Conservation (phyloP, 2,329 filamentous ascomycete species). For the Xylaria sp. region DNA sequence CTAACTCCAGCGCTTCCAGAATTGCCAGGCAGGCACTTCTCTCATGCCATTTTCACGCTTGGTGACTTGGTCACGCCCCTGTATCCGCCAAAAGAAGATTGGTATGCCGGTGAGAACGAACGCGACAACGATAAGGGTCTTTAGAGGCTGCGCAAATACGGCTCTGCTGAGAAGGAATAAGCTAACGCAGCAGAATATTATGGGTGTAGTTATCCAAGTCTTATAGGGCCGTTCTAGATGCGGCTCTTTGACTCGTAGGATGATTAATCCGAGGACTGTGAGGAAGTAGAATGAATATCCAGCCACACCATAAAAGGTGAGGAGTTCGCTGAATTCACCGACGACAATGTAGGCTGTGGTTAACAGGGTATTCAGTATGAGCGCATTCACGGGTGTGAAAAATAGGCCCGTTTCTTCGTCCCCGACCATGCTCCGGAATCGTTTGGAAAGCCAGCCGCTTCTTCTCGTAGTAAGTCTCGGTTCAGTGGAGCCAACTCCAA, state of each 20-base stretch:
- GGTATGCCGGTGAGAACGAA: conserved; percentile 88
- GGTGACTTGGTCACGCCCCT: conserved; percentile 66
- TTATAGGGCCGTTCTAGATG: conserved; percentile 89
- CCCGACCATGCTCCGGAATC: conserved; percentile 72
- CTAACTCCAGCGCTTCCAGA: conserved; percentile 62
- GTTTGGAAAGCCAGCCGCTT: conserved; percentile 68
- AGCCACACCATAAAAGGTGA: conserved; percentile 97
- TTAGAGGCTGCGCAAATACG: conserved; percentile 88
- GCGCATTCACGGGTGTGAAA: conserved; percentile 93
- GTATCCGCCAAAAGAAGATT: conserved; percentile 89
- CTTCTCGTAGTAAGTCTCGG: conserved; percentile 60
- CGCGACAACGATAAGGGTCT: conserved; percentile 85
- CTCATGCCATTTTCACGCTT: conserved; percentile 56
- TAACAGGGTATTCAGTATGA: conserved; percentile 80
- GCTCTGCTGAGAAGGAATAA: conserved; percentile 89
- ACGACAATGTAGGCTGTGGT: conserved; percentile 83
- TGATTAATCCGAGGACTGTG: conserved; percentile 91
- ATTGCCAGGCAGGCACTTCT: conserved; percentile 65
- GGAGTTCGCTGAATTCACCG: conserved; percentile 89
- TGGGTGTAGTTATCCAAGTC: conserved; percentile 96
- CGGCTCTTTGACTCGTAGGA: conserved; percentile 88
- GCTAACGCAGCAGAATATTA: conserved; percentile 98
- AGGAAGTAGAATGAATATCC: conserved; percentile 98
- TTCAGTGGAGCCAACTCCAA: conserved; percentile 71
- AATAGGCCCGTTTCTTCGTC: conserved; percentile 85